Conservation (phyloP, 139 green algal species). For the Chloropicon primus region DNA sequence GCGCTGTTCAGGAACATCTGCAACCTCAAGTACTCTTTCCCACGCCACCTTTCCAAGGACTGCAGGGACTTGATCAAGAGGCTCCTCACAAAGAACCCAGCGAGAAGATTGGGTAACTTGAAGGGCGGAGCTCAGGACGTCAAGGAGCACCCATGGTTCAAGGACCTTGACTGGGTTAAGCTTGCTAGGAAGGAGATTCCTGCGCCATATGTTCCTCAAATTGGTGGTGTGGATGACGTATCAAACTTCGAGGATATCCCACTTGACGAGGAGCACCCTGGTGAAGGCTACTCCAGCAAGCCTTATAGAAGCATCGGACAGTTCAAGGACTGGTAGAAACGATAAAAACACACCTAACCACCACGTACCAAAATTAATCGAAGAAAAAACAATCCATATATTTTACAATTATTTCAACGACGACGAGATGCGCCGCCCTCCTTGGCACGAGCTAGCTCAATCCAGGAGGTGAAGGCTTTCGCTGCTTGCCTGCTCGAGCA, state of each 20-base stretch:
- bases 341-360: background rate
- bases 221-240: background rate
- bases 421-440: too few species aligned
- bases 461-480: background rate
- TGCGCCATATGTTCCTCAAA: background rate
- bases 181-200: background rate
- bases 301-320: background rate
- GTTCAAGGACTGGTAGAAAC: background rate
- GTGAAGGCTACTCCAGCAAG: background rate
- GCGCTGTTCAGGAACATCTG: slow-evolving; percentile 28
- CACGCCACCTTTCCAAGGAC: slow-evolving; percentile 24
- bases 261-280: background rate
- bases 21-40: slow-evolving; percentile 21
- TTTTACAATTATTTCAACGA: too few species aligned
- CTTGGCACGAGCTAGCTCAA: too few species aligned
- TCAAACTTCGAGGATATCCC: background rate
- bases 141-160: background rate
- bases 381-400: background rate
- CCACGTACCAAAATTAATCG: too few species aligned
- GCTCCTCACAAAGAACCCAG: slow-evolving; percentile 33
- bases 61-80: slow-evolving; percentile 32
- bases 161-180: background rate
- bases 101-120: slow-evolving; percentile 18
- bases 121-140: background rate
- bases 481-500: background rate